phyloP scores from a whole-genome alignment of 352 stramenopile species.

The Globisporangium barbulae region DNA sequence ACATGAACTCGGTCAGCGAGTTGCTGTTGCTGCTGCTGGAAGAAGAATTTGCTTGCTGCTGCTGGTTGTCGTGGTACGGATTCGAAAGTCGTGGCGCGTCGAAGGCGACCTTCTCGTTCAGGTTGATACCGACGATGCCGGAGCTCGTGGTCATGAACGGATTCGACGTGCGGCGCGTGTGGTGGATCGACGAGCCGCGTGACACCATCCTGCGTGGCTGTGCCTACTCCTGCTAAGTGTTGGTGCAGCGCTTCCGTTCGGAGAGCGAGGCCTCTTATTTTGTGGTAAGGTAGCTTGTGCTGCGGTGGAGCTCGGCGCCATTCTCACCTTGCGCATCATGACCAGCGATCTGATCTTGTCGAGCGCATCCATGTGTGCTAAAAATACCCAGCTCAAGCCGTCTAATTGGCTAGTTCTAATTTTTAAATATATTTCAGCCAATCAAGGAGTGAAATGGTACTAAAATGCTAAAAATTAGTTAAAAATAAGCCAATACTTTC shows the following conservation, averaged over 20 bases:
- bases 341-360: slow-evolving; percentile 8
- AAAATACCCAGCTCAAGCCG: neutral
- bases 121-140: slow-evolving; percentile 77
- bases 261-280: slow-evolving; percentile 6
- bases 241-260: neutral
- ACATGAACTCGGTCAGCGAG: slow-evolving; percentile 72
- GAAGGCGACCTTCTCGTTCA: slow-evolving; percentile 63
- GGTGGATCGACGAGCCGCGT: slow-evolving; percentile 66
- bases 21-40: slow-evolving; percentile 1
- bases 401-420: neutral
- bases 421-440: neutral
- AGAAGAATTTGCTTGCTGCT: slow-evolving; percentile 6
- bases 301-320: neutral
- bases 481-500: neutral
- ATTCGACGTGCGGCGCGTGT: slow-evolving; percentile 65
- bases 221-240: neutral
- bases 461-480: neutral
- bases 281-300: neutral
- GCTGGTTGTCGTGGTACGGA: slow-evolving; percentile 30
- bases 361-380: neutral
- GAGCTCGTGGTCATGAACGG: slow-evolving; percentile 87
- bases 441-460: neutral
- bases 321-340: neutral
- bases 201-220: slow-evolving; percentile 49
- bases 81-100: slow-evolving; percentile 43